Percentiles rank a stretch among this genome's conserved stretches.
phyloP scores from a whole-genome alignment of 768 basidiomycete species.

The Suillus spraguei region DNA sequence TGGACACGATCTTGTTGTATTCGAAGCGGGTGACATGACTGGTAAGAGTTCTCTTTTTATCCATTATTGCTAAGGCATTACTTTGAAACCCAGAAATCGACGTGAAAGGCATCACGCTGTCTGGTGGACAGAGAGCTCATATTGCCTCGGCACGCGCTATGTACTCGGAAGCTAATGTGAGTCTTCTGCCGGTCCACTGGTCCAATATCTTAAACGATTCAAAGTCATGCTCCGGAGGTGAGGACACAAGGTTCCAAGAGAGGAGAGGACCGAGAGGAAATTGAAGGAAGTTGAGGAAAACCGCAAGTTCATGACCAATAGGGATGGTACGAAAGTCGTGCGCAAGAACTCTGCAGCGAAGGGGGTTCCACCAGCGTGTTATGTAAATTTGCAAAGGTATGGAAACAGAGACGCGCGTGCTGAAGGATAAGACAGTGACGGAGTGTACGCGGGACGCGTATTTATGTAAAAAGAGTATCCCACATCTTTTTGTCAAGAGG shows the following conservation, averaged over 20 bases:
- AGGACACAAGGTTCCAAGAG: constrained; percentile 1
- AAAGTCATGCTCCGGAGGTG: neutral
- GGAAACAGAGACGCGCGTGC: constrained; percentile 21
- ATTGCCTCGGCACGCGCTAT: constrained; percentile 78
- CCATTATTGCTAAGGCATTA: neutral
- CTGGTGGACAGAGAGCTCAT: constrained; percentile 73
- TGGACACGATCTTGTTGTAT: constrained; percentile 65
- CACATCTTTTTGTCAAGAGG: neutral
- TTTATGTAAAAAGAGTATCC: neutral
- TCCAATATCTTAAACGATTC: constrained; percentile 8
- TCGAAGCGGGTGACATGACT: constrained; percentile 79
- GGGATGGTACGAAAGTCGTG: constrained; percentile 25
- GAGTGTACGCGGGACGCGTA: neutral
- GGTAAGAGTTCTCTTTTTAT: constrained; percentile 37
- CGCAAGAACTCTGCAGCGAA: constrained; percentile 25
- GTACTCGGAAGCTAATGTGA: constrained; percentile 68
- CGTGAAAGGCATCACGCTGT: constrained; percentile 70
- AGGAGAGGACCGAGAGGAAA: neutral
- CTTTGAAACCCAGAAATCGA: constrained; percentile 58
- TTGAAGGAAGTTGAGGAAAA: neutral
- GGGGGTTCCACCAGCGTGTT: constrained; percentile 25
- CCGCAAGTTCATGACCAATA: neutral
- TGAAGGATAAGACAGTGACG: constrained; percentile 18
- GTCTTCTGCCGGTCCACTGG: constrained; percentile 9
- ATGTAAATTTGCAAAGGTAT: constrained; percentile 21